Percentiles rank a stretch among this genome's conserved stretches.
Conservation (phyloP, 257 asterid species). For the Solanum chiquidenum region DNA sequence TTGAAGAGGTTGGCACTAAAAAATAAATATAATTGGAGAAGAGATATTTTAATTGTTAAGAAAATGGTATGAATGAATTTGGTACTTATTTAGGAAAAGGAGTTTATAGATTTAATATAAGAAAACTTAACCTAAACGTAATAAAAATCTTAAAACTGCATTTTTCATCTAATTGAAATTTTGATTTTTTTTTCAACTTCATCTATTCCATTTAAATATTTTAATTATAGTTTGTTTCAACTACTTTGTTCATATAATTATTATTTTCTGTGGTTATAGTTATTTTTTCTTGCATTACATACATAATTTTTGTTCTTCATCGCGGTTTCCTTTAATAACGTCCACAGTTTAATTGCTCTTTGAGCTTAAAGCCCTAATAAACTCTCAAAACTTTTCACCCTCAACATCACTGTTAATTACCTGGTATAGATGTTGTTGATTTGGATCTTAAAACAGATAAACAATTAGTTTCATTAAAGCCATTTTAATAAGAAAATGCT, state of each 20-base stretch:
- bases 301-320: background rate
- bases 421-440: background rate
- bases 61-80: background rate
- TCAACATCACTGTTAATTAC: background rate
- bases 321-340: background rate
- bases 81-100: background rate
- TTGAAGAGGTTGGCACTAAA: background rate
- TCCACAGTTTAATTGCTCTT: background rate
- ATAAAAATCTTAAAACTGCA: background rate
- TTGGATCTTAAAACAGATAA: background rate
- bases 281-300: background rate
- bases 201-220: background rate
- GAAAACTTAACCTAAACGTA: background rate
- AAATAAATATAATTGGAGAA: background rate
- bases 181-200: background rate
- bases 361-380: background rate
- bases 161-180: background rate
- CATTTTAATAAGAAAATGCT: background rate
- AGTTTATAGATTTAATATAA: background rate
- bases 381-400: background rate
- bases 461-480: background rate
- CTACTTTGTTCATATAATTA: background rate
- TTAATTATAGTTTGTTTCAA: background rate
- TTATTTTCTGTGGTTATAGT: background rate
- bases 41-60: background rate